Base-by-base conservation (phyloP, 2,329 filamentous ascomycete genomes). In the Plectosphaerella sp. region DNA sequence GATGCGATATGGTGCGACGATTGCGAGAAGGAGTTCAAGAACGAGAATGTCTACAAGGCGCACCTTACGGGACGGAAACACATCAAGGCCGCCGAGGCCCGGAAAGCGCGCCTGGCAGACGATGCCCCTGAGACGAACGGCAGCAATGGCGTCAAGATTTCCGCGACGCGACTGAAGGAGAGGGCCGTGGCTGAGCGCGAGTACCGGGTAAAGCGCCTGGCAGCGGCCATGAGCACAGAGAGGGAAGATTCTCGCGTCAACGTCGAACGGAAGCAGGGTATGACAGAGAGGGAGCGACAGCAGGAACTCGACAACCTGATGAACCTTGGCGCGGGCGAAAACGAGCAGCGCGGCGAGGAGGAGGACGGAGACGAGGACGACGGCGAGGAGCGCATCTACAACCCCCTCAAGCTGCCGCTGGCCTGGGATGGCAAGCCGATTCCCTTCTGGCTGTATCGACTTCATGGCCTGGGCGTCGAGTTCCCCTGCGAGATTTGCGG, bases 341-440 rank as follows among this genome's bases (percentile, higher is more conserved):
- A 41, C 15, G 68, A 61, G 11, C 64, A 67, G 20, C 54, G 60
- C 52, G 71, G 62, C 58, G 79, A 80, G 8, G 79, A 79, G 1
- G 82, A 81, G 0, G 85, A 86, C 1, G 84, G 84, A 11, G 88
- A 91, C 0, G 89, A 87, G 1, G 83, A 86, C 3, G 86, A 91
- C 14, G 88, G 85, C 39, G 89, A 93, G 43, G 91, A 96, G 58
- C 92, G 86, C 66, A 89, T 97, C 54, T 97, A 97, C 77, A 99
- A 99, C 68, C 94, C 94, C 0, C 80, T 99, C 59, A 99, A 99
- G 67, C 79, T 99, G 2, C 94, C 94, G 0, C 79, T 99, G 8
- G 93, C 91, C 3, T 99, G 95, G 95, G 94, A 99, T 60, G 94
- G 95, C 61, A 99, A 99, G 67, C 94, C 95, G 0, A 99, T 99